phyloP scores from a whole-genome alignment of 176 grass and related monocot species.

The Ananas comosus region DNA sequence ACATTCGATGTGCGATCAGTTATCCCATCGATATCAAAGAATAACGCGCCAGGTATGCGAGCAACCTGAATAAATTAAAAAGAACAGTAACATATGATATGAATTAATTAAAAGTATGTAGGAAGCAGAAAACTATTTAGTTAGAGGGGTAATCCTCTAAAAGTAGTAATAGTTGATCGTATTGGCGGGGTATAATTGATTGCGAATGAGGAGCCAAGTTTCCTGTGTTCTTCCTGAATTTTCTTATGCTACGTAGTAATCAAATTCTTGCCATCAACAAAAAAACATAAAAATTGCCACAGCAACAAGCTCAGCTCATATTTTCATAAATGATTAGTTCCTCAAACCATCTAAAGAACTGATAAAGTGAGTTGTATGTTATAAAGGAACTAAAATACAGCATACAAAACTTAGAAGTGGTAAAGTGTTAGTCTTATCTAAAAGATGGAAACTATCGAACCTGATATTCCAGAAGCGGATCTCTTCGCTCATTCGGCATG shows the following conservation, averaged over 20 bases:
- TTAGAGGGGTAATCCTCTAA: too few relatives aligned
- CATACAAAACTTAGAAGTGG: neutral
- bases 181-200: too few relatives aligned
- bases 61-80: conserved; percentile 36
- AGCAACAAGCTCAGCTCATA: too few relatives aligned
- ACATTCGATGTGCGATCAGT: conserved; percentile 55
- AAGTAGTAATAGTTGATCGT: too few relatives aligned
- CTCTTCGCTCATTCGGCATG: conserved; percentile 66
- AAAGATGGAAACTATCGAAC: conserved; percentile 22
- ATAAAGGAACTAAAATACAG: neutral
- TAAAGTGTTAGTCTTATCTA: neutral
- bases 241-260: too few relatives aligned
- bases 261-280: too few relatives aligned
- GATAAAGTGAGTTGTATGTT: neutral
- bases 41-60: conserved; percentile 66
- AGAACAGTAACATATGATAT: conserved; percentile 17
- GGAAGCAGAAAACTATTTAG: conserved; percentile 2
- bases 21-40: conserved; percentile 80
- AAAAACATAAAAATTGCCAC: too few relatives aligned
- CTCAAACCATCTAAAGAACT: too few relatives aligned
- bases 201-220: too few relatives aligned
- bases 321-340: too few relatives aligned
- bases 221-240: too few relatives aligned
- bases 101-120: conserved; percentile 14
- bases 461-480: conserved; percentile 79